phyloP scores from a whole-genome alignment of 495 filamentous ascomycete genomes.

The Lasiosphaeris hirsuta region DNA sequence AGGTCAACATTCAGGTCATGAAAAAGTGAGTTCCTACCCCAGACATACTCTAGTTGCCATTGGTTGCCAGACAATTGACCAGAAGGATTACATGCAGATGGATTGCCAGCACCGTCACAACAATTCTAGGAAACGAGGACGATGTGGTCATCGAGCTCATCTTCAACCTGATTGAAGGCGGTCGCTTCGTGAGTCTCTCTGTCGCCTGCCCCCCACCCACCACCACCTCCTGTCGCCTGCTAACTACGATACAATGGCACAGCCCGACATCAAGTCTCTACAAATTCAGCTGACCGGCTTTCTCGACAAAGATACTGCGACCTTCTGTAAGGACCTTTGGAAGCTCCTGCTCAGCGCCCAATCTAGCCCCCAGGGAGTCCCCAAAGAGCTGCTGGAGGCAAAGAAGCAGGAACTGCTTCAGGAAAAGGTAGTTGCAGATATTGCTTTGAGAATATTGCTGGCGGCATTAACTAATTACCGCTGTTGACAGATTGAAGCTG shows the following conservation, averaged over 20 bases:
- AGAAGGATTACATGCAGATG: slow-evolving; percentile 54
- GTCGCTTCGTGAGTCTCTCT: slow-evolving; percentile 64
- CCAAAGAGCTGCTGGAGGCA: slow-evolving; percentile 88
- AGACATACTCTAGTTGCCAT: background rate
- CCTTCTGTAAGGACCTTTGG: slow-evolving; percentile 95
- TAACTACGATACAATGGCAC: background rate
- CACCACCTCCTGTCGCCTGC: background rate
- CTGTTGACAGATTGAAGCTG: slow-evolving; percentile 65
- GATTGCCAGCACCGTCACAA: slow-evolving; percentile 83
- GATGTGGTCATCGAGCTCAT: slow-evolving; percentile 92
- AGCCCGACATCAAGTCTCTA: slow-evolving; percentile 94
- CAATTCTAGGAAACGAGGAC: slow-evolving; percentile 85
- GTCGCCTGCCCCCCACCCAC: background rate
- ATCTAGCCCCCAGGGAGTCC: slow-evolving; percentile 81
- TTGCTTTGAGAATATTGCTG: background rate
- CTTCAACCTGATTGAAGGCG: slow-evolving; percentile 80
- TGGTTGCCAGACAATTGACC: background rate
- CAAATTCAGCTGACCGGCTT: slow-evolving; percentile 94
- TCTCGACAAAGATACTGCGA: slow-evolving; percentile 85
- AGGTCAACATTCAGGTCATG: slow-evolving; percentile 95
- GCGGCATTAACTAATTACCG: slow-evolving; percentile 15
- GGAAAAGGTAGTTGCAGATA: slow-evolving; percentile 65
- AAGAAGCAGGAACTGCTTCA: slow-evolving; percentile 94
- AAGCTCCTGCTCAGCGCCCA: slow-evolving; percentile 86
- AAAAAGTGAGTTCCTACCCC: slow-evolving; percentile 66